Base-by-base conservation (phyloP, 176 grass and related monocot genomes). In the Areca catechu region DNA sequence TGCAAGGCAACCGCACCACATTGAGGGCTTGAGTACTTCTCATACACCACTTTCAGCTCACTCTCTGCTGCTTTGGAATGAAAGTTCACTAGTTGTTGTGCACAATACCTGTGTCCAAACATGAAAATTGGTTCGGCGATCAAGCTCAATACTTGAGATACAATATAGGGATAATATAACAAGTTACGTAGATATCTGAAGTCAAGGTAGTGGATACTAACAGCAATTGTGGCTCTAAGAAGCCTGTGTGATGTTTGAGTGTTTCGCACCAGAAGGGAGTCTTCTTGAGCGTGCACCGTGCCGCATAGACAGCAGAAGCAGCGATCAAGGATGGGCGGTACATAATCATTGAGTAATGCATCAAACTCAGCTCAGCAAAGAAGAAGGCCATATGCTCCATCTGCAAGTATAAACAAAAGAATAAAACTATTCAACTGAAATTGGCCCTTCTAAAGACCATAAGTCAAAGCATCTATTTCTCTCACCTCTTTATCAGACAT, bases 301-400 rank as follows among this genome's bases (percentile, higher is more conserved):
- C 82, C 25, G 77, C 52, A n/a, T 65, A 78, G 27, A 75, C 14
- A 29, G 28, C 28, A 5, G 28, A 29, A 29, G 28, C 6, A 5
- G n/a, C n/a, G n/a, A n/a, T n/a, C n/a, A n/a, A n/a, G n/a, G n/a
- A n/a, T n/a, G n/a, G 79, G 4, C 67, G 7, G 23, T 74, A 83
- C 17, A 58, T 16, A 5, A 92, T 63, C 68, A 83, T 83, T 3
- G 64, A 63, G 59, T 86, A 79, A 63, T 91, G 68, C 50, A 83
- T 69, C 72, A 91, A 52, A 28, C 67, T 65, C 19, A 91, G 79
- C 48, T 91, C 88, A 30, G 83, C 62, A 30, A n/a, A n/a, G n/a
- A 83, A 92, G 71, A 80, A 83, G n/a, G 70, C 37, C 79, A 86
- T 92, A 29, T 86, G 58, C 60, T 92, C 79, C 65, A n/a, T 69